Evolutionary conservation across 2,329 filamentous ascomycete genomes (phyloP).

Genomic region (Exophiala oligosperma): DNA sequence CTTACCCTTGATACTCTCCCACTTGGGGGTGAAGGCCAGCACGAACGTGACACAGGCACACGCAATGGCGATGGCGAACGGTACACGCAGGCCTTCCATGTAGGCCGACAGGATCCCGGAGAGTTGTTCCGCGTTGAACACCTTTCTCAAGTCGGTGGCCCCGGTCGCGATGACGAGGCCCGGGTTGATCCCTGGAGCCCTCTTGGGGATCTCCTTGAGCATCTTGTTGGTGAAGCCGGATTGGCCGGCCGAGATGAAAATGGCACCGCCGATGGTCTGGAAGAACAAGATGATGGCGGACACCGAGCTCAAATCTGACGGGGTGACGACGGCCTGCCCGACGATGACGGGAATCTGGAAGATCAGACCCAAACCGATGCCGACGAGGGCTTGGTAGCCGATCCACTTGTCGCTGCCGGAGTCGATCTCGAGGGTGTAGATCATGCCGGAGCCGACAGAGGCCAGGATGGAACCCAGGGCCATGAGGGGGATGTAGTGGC

Average conservation of each 20-base stretch:
- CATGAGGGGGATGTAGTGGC: constrained; percentile 32
- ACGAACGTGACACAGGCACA: constrained; percentile 24
- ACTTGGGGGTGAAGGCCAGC: constrained; percentile 24
- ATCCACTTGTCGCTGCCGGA: constrained; percentile 36
- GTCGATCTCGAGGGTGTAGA: constrained; percentile 36
- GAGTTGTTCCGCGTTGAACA: constrained; percentile 31
- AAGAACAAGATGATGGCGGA: constrained; percentile 33
- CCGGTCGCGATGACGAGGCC: constrained; percentile 32
- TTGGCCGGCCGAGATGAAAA: constrained; percentile 36
- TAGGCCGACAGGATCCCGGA: constrained; percentile 34
- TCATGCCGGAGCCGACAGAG: constrained; percentile 34
- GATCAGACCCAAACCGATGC: constrained; percentile 32
- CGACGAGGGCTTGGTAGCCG: constrained; percentile 39
- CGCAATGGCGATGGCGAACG: constrained; percentile 28
- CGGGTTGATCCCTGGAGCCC: constrained; percentile 31
- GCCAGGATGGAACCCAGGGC: constrained; percentile 30
- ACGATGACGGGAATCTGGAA: constrained; percentile 34
- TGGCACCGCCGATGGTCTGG: constrained; percentile 35
- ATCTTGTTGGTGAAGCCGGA: constrained; percentile 37
- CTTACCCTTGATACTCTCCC: constrained; percentile 30
- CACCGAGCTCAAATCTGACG: constrained; percentile 32
- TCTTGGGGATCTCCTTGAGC: constrained; percentile 28
- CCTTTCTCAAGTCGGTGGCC: constrained; percentile 33
- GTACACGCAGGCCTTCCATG: constrained; percentile 34
- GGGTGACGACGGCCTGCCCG: constrained; percentile 30